Percentiles rank a stretch among this genome's conserved stretches.
phyloP scores from a whole-genome alignment of 768 basidiomycete genomes.

The Hericium alpestre region DNA sequence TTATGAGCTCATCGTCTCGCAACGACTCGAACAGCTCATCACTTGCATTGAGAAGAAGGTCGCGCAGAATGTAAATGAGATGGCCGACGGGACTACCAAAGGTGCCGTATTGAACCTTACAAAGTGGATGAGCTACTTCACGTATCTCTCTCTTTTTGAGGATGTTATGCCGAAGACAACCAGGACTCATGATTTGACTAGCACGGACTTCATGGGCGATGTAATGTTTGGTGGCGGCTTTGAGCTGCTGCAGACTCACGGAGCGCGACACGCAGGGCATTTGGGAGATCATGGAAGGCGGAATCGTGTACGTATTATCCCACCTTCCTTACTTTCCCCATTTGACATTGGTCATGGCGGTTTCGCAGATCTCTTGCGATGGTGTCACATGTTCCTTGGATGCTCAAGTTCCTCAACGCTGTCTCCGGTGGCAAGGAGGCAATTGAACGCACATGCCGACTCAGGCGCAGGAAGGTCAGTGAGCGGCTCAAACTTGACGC shows the following conservation, averaged over 20 bases:
- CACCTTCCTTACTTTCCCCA: background rate
- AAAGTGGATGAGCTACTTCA: conserved; percentile 17
- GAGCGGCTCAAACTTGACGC: background rate
- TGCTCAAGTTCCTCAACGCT: background rate
- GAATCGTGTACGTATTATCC: conserved; percentile 28
- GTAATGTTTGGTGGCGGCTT: conserved; percentile 25
- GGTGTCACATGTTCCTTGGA: conserved; percentile 38
- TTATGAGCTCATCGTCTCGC: conserved; percentile 16
- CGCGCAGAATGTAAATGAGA: background rate
- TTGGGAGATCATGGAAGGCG: conserved; percentile 33
- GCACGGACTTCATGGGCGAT: conserved; percentile 4
- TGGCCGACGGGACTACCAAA: background rate
- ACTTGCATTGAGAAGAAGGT: conserved; percentile 9
- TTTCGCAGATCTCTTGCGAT: conserved; percentile 29
- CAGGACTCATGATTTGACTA: conserved; percentile 5
- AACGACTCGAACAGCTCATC: conserved; percentile 17
- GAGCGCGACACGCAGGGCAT: conserved; percentile 31
- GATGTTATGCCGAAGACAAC: background rate
- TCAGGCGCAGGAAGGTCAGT: background rate
- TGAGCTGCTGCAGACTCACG: conserved; percentile 24
- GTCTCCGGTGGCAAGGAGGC: background rate
- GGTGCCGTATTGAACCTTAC: conserved; percentile 11
- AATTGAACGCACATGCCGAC: background rate
- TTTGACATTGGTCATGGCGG: conserved; percentile 2
- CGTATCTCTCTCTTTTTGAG: conserved; percentile 5